These are phyloP conservation scores for Camellia lanceoleosa DNA, from an alignment of 148 eudicot species.

Conservation along the genomic window DNA sequence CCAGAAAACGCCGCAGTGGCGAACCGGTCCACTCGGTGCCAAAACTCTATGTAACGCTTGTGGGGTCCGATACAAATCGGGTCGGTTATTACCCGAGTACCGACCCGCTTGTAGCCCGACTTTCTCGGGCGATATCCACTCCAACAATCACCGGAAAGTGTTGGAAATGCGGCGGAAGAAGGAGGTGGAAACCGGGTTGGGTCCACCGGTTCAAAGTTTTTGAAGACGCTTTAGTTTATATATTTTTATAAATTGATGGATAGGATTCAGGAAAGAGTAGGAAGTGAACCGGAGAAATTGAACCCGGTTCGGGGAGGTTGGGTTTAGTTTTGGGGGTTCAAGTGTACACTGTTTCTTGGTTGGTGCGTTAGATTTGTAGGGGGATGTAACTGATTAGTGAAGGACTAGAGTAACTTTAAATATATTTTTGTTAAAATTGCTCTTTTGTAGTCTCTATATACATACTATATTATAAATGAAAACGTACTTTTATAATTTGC, in stretches of 20 bases:
- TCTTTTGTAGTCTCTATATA: no score
- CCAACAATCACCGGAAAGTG: conserved; percentile 52
- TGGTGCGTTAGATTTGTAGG: conserved; percentile 23
- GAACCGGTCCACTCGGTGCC: conserved; percentile 41
- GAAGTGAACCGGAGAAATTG: neutral
- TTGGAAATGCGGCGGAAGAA: conserved; percentile 46
- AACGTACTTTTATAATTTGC: no score
- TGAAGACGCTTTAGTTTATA: conserved; percentile 5
- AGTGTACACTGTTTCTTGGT: conserved; percentile 17
- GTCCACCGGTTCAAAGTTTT: conserved; percentile 34
- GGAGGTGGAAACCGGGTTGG: conserved; percentile 20
- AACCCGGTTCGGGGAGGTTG: neutral
- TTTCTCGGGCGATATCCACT: conserved; percentile 42
- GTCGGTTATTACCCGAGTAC: conserved; percentile 43
- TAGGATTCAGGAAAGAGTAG: neutral
- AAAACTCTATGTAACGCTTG: conserved; percentile 52
- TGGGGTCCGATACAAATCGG: conserved; percentile 51
- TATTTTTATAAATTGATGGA: no score
- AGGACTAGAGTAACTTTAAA: conserved; percentile 16
- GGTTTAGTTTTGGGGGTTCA: conserved; percentile 12
- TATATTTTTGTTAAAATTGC: no score
- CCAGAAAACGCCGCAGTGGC: conserved; percentile 55
- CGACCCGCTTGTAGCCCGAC: conserved; percentile 52
- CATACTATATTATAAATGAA: no score
- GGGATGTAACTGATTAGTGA: conserved; percentile 20